Base-by-base conservation (phyloP, 495 filamentous ascomycete species). In the Tetracladium setigerum region DNA sequence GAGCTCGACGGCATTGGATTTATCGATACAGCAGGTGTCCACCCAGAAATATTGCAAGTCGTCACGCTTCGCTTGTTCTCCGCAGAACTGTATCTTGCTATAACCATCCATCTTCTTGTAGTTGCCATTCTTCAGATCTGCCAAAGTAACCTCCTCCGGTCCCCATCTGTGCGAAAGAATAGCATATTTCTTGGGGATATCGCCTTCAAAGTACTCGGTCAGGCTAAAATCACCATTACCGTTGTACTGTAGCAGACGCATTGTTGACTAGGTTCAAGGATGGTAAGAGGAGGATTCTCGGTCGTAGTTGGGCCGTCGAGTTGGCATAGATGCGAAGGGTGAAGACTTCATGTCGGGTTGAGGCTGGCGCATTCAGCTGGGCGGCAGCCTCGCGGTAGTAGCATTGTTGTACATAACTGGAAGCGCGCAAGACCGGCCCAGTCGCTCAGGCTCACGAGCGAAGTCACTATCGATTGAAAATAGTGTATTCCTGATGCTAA, bases 1-100 rank as follows among this genome's bases (percentile, higher is more conserved):
- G 1, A 68, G 51, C 45, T 54, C 66, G 6, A 62, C 61, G 48
- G 44, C 53, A 43, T 49, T 58, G 6, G 30, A 43, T 42, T 58
- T 58, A 31, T 58, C 48, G 48, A 55, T 69, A 44, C 67, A 69
- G 43, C 65, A 69, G 2, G 67, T 70, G 32, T n/a, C n/a, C 32
- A n/a, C n/a, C n/a, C n/a, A n/a, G n/a, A n/a, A n/a, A n/a, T n/a
- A n/a, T n/a, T n/a, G n/a, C n/a, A n/a, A n/a, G 9, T 34, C 9
- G 32, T 9, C n/a, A 9, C 32, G 32, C 32, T 34, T n/a, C n/a
- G n/a, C n/a, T n/a, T n/a, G n/a, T n/a, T n/a, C n/a, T n/a, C n/a
- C n/a, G n/a, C n/a, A n/a, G n/a, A n/a, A n/a, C n/a, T n/a, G n/a
- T n/a, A n/a, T n/a, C n/a, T n/a, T n/a, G n/a, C n/a, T n/a, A n/a